These are phyloP conservation scores for Fusarium bactridioides DNA, from an alignment of 2,329 filamentous ascomycete genomes.

Conservation along the genomic window DNA sequence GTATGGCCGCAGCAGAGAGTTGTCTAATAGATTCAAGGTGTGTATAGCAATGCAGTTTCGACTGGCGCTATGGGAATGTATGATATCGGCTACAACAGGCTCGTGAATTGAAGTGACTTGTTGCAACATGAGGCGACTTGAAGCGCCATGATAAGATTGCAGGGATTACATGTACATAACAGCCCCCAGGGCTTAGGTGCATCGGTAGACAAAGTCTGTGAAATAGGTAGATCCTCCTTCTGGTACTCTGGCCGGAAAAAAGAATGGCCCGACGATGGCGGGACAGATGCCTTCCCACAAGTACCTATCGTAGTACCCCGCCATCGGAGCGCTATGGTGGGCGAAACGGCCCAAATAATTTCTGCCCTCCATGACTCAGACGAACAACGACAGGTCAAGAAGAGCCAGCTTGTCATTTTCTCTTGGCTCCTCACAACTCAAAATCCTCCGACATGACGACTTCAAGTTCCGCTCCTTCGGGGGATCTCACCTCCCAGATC, in stretches of 20 bases:
- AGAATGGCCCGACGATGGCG: slow-evolving; percentile 15
- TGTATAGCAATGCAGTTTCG: slow-evolving; percentile 2
- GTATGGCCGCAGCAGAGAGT: background rate
- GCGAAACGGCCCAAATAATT: slow-evolving; percentile 36
- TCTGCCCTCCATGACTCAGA: slow-evolving; percentile 41
- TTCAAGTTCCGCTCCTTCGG: slow-evolving; percentile 47
- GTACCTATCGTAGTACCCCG: slow-evolving; percentile 37
- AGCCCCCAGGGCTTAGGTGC: background rate
- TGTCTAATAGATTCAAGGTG: background rate
- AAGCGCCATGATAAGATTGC: slow-evolving; percentile 38
- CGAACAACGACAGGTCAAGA: slow-evolving; percentile 27
- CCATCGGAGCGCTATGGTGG: slow-evolving; percentile 33
- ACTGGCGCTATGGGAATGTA: slow-evolving; percentile 11
- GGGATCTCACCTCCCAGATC: slow-evolving; percentile 70
- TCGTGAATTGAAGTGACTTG: slow-evolving; percentile 14
- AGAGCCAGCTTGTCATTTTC: slow-evolving; percentile 14
- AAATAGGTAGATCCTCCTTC: background rate
- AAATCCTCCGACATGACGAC: slow-evolving; percentile 52
- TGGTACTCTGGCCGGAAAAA: slow-evolving; percentile 18
- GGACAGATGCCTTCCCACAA: background rate
- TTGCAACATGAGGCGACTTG: slow-evolving; percentile 29
- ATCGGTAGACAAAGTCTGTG: background rate
- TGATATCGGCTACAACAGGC: slow-evolving; percentile 11
- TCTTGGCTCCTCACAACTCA: slow-evolving; percentile 15
- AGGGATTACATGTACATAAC: slow-evolving; percentile 33